A percentile compares a stretch with the other conserved stretches of the same genome.
Conservation (phyloP, 805 yeast genomes). For the Wickerhamomyces silvicola region DNA sequence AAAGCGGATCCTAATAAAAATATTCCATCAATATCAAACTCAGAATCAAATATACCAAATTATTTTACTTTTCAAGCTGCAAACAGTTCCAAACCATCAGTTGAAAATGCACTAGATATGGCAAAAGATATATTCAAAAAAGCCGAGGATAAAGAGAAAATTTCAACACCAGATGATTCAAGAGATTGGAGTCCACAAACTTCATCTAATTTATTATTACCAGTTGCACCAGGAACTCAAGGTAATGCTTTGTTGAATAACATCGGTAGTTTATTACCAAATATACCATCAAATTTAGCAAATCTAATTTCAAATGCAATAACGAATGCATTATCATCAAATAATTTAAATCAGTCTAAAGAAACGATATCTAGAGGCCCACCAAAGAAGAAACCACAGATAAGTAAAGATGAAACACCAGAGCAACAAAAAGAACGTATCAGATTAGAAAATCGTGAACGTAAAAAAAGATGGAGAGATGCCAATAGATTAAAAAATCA, state of each 20-base stretch:
- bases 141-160: neutral
- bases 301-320: conserved; percentile 19
- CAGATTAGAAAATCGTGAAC: conserved; percentile 61
- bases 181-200: neutral
- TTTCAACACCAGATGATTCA: neutral
- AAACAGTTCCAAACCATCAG: too few relatives aligned
- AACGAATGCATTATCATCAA: conserved; percentile 15
- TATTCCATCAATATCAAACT: too few relatives aligned
- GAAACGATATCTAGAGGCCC: neutral
- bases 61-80: too few relatives aligned
- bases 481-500: conserved; percentile 74
- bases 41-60: too few relatives aligned
- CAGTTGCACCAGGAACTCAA: conserved; percentile 13
- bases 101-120: conserved; percentile 3
- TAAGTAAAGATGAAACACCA: conserved; percentile 20
- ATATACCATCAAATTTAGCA: conserved; percentile 18
- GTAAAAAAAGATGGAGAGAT: conserved; percentile 82
- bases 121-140: conserved; percentile 1
- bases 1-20: too few relatives aligned
- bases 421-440: conserved; percentile 45
- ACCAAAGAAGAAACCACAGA: conserved; percentile 9
- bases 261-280: conserved; percentile 18
- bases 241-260: conserved; percentile 14
- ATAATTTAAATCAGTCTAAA: neutral
- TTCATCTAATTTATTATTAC: conserved; percentile 7